Conservation (phyloP, 331 rosid species). For the Arachis monticola region DNA sequence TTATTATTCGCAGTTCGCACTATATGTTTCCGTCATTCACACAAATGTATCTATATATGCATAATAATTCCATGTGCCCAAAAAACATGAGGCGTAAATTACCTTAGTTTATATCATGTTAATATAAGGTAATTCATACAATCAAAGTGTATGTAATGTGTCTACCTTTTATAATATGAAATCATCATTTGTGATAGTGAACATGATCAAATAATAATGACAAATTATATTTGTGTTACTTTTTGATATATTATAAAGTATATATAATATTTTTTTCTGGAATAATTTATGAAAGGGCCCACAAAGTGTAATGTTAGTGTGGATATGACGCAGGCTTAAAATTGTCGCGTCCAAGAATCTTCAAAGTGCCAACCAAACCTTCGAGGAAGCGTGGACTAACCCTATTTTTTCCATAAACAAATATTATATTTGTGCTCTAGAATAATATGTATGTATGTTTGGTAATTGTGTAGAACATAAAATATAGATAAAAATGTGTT, state of each 20-base stretch:
- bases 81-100: too few species aligned
- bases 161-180: not conserved
- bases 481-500: too few species aligned
- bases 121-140: not conserved
- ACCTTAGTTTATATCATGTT: not conserved
- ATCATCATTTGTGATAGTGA: not conserved
- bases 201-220: too few species aligned
- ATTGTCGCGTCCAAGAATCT: constrained; percentile 8
- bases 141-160: not conserved
- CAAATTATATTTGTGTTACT: too few species aligned
- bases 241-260: too few species aligned
- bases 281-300: not conserved
- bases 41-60: too few species aligned
- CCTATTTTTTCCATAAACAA: not conserved
- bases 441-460: too few species aligned
- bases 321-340: not conserved
- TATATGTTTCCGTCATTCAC: too few species aligned
- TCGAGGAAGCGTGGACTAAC: not conserved
- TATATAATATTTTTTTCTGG: too few species aligned
- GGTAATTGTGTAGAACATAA: too few species aligned
- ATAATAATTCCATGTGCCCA: too few species aligned
- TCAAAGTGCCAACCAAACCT: constrained; percentile 18
- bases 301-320: not conserved
- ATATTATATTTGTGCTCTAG: too few species aligned
- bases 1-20: not conserved